Percentiles rank a stretch among this genome's conserved stretches.
Conservation (phyloP, 805 yeast genomes). For the Kluyveromyces wickerhamii region DNA sequence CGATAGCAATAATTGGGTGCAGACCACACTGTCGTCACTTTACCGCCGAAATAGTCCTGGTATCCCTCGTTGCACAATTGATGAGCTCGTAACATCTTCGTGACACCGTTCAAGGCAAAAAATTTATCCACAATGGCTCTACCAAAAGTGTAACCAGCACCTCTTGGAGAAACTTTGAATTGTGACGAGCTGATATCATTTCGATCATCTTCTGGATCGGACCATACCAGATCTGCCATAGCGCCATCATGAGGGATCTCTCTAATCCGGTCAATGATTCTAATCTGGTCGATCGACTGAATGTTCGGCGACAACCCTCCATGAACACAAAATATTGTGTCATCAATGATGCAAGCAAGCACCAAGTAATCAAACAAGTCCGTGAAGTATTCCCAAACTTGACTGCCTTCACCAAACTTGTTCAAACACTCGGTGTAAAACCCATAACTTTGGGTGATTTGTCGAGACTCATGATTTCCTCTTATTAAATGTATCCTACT, state of each 20-base stretch:
- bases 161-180: slow-evolving; percentile 86
- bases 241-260: slow-evolving; percentile 99
- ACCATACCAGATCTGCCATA: slow-evolving; percentile 98
- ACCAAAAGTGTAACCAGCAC: slow-evolving; percentile 98
- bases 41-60: slow-evolving; percentile 83
- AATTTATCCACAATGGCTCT: slow-evolving; percentile 83
- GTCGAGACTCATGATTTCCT: slow-evolving; percentile 96
- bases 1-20: slow-evolving; percentile 97
- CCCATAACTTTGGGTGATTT: slow-evolving; percentile 95
- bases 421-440: slow-evolving; percentile 90
- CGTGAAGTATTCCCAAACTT: slow-evolving; percentile 86
- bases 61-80: slow-evolving; percentile 96
- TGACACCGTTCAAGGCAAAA: slow-evolving; percentile 65
- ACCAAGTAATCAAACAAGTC: slow-evolving; percentile 90
- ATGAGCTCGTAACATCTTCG: slow-evolving; percentile 85
- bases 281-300: slow-evolving; percentile 86
- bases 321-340: slow-evolving; percentile 87
- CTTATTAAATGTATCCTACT: slow-evolving; percentile 71
- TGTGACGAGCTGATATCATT: slow-evolving; percentile 50
- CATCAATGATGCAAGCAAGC: slow-evolving; percentile 82
- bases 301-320: slow-evolving; percentile 96
- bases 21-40: slow-evolving; percentile 94
- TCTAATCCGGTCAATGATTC: slow-evolving; percentile 80
- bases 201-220: slow-evolving; percentile 84
- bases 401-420: slow-evolving; percentile 65